Percentiles rank a stretch among this genome's conserved stretches.
phyloP scores from a whole-genome alignment of 805 yeast genomes.

The Schizosaccharomyces octosporus region DNA sequence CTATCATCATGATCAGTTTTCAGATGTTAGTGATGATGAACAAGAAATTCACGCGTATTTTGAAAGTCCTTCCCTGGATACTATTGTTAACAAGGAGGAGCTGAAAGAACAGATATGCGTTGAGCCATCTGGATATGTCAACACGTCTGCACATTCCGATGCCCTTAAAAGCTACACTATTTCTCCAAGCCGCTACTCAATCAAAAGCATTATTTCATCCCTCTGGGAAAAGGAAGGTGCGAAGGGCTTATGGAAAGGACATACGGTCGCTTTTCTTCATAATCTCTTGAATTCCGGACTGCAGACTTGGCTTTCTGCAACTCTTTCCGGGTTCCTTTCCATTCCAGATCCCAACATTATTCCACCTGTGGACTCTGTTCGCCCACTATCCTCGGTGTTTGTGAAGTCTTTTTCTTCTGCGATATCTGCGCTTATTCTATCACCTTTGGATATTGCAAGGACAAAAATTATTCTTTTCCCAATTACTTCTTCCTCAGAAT shows the following conservation, averaged over 20 bases:
- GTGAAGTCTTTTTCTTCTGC: constrained; percentile 50
- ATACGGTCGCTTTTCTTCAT: constrained; percentile 50
- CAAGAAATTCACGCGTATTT: neutral
- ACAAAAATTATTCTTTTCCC: constrained; percentile 53
- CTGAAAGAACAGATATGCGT: neutral
- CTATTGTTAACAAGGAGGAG: neutral
- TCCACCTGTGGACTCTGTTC: constrained; percentile 58
- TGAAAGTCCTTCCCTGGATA: neutral
- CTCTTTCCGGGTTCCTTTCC: constrained; percentile 53
- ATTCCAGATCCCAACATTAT: constrained; percentile 77
- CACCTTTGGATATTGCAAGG: constrained; percentile 64
- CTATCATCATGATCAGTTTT: neutral
- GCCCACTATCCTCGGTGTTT: constrained; percentile 41
- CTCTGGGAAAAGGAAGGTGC: constrained; percentile 41
- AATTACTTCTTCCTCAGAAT: constrained; percentile 27
- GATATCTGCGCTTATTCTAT: constrained; percentile 41
- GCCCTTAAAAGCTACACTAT: neutral
- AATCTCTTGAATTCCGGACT: constrained; percentile 50
- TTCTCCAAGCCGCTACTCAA: neutral
- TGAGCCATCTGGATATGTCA: neutral
- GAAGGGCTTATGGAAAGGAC: constrained; percentile 35
- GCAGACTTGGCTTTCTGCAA: constrained; percentile 81
- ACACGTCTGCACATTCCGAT: neutral
- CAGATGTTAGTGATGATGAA: neutral
- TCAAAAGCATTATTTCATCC: neutral